Evolutionary conservation across 2,329 filamentous ascomycete genomes (phyloP), one percentile per base, ranked within the genome.

Genomic region (Triangularia verruculosa): DNA sequence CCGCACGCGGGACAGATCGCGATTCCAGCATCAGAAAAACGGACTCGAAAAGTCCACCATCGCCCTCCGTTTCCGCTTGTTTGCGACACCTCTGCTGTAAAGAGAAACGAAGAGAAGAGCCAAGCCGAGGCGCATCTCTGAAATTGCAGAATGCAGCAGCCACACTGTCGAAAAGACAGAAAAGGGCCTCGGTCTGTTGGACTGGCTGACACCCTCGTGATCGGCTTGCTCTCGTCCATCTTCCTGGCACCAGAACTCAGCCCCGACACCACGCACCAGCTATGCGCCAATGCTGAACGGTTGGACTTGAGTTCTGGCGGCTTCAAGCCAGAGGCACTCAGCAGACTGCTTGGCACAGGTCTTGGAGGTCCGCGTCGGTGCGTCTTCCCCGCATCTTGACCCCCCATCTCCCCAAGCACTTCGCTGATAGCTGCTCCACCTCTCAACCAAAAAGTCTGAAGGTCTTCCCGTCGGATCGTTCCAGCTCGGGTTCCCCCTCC

Each of bases 81-180:
- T 39, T 39, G 34, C 34, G 34, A 39, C 34, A 39, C 34, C 34
- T 39, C 34, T n/a, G 34, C 12, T 7, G 34, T 39, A n/a, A 15
- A 28, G 25, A 12, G 57, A 59, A 59, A 52, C 32, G 57, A 58
- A 59, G 20, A 59, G 57, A 52, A 27, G 34, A 59, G 57, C 57
- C 57, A 59, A 59, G 57, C 57, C 57, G 57, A 59, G 57, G 57
- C 57, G 57, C 24, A 52, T 43, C 57, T 24, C 56, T 43, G 17
- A 13, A 53, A 24, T 30, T 59, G 12, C 56, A 32, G 24, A 43
- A 53, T 20, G 51, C 6, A 6, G 53, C 15, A 25, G 53, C 24
- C 25, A 30, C 53, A 30, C 17, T 17, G 25, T 5, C 13, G 13
- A 12, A 54, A 24, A 34, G 30, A 34, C 4, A 12, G 1, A 5